Evolutionary conservation across 371 early-diverging fungal genomes (phyloP), one percentile per base, ranked within the genome.

Genomic region (Modicella reniformis): DNA sequence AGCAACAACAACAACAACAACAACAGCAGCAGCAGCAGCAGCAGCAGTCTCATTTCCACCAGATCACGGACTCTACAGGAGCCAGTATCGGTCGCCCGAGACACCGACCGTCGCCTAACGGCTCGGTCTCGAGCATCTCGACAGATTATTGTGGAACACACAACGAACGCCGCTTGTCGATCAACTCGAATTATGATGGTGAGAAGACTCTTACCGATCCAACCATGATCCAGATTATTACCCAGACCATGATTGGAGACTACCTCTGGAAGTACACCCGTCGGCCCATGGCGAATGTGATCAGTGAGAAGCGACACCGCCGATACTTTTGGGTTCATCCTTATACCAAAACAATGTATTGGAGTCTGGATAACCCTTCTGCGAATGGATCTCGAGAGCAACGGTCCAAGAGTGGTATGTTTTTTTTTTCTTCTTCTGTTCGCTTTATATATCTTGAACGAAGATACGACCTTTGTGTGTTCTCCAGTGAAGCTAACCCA

Each of bases 261-360:
- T 90, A 85, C 74, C 80, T 93, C 75, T 87, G 83, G 75, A 94
- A 94, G 81, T 91, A 88, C 61, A 89, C 89, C 19, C 83, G 89
- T 8, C 82, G 86, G 41, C 69, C 79, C 26, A 82, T 84, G 55
- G 85, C 83, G 6, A 70, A 70, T n/a, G 84, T 85, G 23, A 84
- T 82, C n/a, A 85, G 85, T 26, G 90, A 88, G 68, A 88, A 88
- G 50, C 80, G 84, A 13, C 92, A 94, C 56, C 65, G 81, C 49
- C 83, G 93, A 7, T 93, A 88, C 83, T 89, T 93, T 60, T 93
- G 94, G 93, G 82, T 94, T 15, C 92, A 93, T 70, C 94, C 94
- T 23, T 93, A 93, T 62, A 89, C 91, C 41, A 89, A 88, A 65
- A 90, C 90, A 13, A 73, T 94, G 26, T 90, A 92, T 67, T 94